Conservation (phyloP, 805 yeast species). For the Clavispora carvajalis region DNA sequence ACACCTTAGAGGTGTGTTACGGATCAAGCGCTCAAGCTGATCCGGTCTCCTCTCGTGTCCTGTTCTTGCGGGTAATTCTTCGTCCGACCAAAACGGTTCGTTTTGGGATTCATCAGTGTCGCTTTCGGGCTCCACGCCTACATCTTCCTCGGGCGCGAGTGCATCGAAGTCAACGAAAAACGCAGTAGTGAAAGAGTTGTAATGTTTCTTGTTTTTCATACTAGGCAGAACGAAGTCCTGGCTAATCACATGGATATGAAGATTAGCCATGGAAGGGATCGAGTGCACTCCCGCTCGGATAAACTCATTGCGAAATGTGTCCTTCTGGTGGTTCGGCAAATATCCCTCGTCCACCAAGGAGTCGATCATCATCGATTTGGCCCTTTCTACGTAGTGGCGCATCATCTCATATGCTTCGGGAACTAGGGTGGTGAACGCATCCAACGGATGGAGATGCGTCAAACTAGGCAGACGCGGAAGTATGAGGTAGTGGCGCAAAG, state of each 20-base stretch:
- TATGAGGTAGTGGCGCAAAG: conserved; percentile 54
- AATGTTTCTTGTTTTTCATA: conserved; percentile 61
- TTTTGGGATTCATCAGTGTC: not conserved
- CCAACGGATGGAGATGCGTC: conserved; percentile 47
- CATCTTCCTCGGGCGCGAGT: conserved; percentile 16
- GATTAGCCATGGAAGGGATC: conserved; percentile 61
- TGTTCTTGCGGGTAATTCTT: not conserved
- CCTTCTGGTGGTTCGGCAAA: not conserved
- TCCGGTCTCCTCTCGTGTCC: not conserved
- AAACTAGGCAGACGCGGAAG: conserved; percentile 45
- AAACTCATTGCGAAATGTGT: conserved; percentile 18
- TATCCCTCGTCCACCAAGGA: conserved; percentile 15
- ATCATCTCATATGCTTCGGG: conserved; percentile 23
- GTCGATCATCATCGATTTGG: conserved; percentile 26
- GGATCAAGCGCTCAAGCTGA: conserved; percentile 6
- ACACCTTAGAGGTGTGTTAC: conserved; percentile 22
- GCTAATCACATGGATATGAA: conserved; percentile 72
- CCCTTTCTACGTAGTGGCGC: conserved; percentile 31
- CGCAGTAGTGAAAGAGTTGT: conserved; percentile 60
- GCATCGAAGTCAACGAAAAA: conserved; percentile 57
- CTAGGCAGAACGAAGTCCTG: conserved; percentile 51
- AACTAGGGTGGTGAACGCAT: conserved; percentile 35
- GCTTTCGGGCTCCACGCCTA: not conserved
- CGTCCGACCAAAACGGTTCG: conserved; percentile 5
- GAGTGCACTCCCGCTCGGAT: conserved; percentile 63